Percentiles rank a stretch among this genome's conserved stretches.
Evolutionary conservation across 306 rosid species (phyloP).

Genomic region (Ziziphus jujuba): DNA sequence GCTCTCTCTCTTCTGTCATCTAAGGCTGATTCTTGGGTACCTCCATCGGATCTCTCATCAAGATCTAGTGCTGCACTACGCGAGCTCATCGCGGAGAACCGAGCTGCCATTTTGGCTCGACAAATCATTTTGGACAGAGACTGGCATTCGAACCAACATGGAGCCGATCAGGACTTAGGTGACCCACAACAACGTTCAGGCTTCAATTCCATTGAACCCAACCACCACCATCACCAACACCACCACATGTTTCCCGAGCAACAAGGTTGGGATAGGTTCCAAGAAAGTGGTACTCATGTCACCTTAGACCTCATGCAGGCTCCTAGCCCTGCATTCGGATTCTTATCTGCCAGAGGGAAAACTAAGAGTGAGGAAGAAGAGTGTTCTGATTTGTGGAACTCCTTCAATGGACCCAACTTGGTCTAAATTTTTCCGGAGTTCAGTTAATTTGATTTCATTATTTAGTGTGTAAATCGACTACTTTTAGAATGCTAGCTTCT

Average conservation of each 20-base stretch:
- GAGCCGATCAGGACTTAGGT: constrained; percentile 34
- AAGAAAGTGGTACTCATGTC: constrained; percentile 27
- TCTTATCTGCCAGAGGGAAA: constrained; percentile 32
- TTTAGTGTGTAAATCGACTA: too few relatives aligned
- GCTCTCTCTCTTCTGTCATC: constrained; percentile 99
- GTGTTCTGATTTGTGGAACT: constrained; percentile 45
- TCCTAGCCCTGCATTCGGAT: constrained; percentile 35
- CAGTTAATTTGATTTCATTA: not conserved
- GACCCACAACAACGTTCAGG: not conserved
- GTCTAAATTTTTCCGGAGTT: not conserved
- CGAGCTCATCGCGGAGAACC: constrained; percentile 85
- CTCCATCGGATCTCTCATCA: constrained; percentile 62
- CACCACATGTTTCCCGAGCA: constrained; percentile 52
- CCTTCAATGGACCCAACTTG: constrained; percentile 26
- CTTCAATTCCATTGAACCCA: not conserved
- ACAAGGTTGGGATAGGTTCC: constrained; percentile 35
- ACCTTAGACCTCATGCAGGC: constrained; percentile 48
- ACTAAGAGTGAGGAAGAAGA: constrained; percentile 41
- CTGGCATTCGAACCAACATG: constrained; percentile 36
- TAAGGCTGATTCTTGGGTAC: constrained; percentile 53
- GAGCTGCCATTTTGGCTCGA: constrained; percentile 62
- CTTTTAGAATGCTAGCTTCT: too few relatives aligned
- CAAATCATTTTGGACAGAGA: constrained; percentile 57
- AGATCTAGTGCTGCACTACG: constrained; percentile 86
- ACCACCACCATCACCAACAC: constrained; percentile 47